Evolutionary conservation across 2,329 filamentous ascomycete genomes (phyloP).

Genomic region (Hymenoscyphus repandus): DNA sequence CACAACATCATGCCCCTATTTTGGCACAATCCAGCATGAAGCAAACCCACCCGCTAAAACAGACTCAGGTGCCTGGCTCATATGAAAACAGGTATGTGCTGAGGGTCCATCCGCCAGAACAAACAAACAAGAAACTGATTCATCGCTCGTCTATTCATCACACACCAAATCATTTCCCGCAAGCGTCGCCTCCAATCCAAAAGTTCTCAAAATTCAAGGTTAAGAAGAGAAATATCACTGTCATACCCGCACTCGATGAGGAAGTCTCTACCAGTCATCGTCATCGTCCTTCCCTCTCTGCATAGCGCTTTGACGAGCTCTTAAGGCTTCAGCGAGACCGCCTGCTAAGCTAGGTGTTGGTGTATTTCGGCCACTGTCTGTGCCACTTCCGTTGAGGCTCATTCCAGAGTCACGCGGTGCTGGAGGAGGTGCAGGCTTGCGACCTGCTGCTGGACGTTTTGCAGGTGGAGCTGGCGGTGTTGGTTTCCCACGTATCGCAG

Average conservation of each 20-base stretch:
- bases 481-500: conserved; percentile 32
- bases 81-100: background rate
- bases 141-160: background rate
- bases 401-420: conserved; percentile 68
- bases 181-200: background rate
- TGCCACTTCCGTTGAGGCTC: conserved; percentile 53
- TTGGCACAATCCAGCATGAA: background rate
- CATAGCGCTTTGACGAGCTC: conserved; percentile 67
- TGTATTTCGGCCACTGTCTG: conserved; percentile 61
- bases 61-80: background rate
- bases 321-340: conserved; percentile 72
- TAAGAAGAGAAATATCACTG: background rate
- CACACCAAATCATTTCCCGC: background rate
- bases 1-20: background rate
- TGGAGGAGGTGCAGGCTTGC: conserved; percentile 64
- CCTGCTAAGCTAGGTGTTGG: conserved; percentile 68
- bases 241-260: background rate
- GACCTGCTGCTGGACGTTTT: conserved; percentile 68
- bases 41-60: background rate
- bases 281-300: conserved; percentile 46
- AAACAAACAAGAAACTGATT: background rate
- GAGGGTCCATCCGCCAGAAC: background rate
- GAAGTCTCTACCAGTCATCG: conserved; percentile 30
- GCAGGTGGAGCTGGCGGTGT: conserved; percentile 46
- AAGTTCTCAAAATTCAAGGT: background rate